A percentile compares a stretch with the other conserved stretches of the same genome.
These are phyloP conservation scores for Magnusiomyces magnusii DNA, from an alignment of 1,139 yeast genomes.

Conservation along the genomic window DNA sequence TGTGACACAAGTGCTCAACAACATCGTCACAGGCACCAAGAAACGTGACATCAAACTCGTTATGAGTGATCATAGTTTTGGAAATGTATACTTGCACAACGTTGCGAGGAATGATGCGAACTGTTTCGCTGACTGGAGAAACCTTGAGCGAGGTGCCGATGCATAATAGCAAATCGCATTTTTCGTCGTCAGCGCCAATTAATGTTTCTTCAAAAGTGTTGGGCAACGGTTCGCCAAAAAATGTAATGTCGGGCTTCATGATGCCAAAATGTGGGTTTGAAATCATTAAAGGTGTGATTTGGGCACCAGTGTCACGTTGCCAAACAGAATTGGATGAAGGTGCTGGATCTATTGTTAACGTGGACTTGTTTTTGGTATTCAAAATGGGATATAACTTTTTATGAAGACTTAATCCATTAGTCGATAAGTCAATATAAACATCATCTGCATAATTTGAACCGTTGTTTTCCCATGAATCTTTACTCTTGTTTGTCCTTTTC, in stretches of 20 bases:
- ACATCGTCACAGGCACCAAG: constrained; percentile 87
- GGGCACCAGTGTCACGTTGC: background rate
- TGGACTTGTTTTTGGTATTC: background rate
- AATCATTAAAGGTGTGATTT: constrained; percentile 6
- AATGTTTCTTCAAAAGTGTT: constrained; percentile 56
- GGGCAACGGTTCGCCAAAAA: constrained; percentile 87
- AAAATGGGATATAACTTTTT: background rate
- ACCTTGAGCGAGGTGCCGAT: constrained; percentile 94
- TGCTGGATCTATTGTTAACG: background rate
- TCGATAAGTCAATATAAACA: constrained; percentile 1
- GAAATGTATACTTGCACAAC: constrained; percentile 84
- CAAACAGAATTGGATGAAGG: background rate
- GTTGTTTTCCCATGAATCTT: background rate
- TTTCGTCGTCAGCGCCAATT: constrained; percentile 39
- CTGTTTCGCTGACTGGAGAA: constrained; percentile 89
- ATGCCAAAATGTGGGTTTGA: constrained; percentile 48
- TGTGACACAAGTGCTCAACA: constrained; percentile 55
- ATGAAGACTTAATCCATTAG: constrained; percentile 10
- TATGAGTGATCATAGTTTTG: constrained; percentile 68
- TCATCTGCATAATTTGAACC: background rate
- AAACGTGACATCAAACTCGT: constrained; percentile 72
- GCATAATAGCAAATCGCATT: constrained; percentile 77
- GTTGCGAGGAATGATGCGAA: constrained; percentile 57
- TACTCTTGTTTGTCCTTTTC: background rate
- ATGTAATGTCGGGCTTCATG: constrained; percentile 91